Evolutionary conservation across 768 basidiomycete species (phyloP), one percentile per base, ranked within the genome.

Genomic region (Hygrophorus pudorinus): DNA sequence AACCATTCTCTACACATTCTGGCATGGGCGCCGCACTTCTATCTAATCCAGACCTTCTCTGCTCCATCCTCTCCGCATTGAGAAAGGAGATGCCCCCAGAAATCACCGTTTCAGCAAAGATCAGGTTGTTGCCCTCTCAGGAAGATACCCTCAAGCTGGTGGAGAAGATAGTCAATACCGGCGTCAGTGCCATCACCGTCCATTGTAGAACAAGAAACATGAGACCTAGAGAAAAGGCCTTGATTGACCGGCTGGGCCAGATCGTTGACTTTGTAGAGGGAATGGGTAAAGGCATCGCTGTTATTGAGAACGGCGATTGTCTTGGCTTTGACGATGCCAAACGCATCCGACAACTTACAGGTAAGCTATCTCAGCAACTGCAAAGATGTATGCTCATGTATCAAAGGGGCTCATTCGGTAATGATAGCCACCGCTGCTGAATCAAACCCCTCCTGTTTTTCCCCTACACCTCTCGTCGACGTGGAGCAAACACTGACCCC

Each of bases 401-500:
- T 4, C 20, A 42, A 24, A 85, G 84, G 81, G 2, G 90, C 89
- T 9, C 78, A 86, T 54, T 92, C 90, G 0, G 81, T 91, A 32
- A 99, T 99, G 96, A 85, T 99, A 32, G 96, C 96, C 16, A 83
- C 92, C 4, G 91, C 83, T 1, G 96, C 93, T 5, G 96, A 99
- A 61, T 64, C 82, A 4, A 99, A 98, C 60, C 89, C 91, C 0
- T 81, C 86, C 0, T 85, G 90, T 53, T 98, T 98, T 68, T 76
- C 78, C 2, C 63, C 73, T 13, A 73, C 58, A 0, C 85, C 85
- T 2, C 65, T 89, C 18, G 57, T 66, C 10, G 85, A 91, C 51
- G 63, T 91, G 1, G 82, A 85, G 49, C 62, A 64, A 42, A 79
- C 73, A 3, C 65, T 96, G 20, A 65, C 87, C 38, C 83, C 85